phyloP scores from a whole-genome alignment of 2,329 filamentous ascomycete species.

The Colletotrichum godetiae region DNA sequence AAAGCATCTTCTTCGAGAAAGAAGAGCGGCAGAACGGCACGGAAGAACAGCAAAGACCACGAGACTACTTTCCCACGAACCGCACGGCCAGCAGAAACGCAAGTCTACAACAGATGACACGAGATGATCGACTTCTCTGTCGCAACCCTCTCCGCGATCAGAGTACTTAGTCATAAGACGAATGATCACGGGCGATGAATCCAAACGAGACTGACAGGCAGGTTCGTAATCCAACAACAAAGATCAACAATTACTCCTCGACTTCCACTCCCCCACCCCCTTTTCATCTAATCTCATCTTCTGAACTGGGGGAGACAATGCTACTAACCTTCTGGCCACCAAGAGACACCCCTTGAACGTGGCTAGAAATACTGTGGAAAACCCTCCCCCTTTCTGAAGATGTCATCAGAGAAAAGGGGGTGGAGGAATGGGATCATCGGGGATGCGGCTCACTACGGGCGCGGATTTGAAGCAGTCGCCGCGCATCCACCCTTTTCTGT shows the following conservation, averaged over 20 bases:
- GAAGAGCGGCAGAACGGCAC: conserved; percentile 34
- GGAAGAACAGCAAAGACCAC: not conserved
- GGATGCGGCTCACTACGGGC: conserved; percentile 86
- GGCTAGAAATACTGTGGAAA: not conserved
- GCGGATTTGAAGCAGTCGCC: conserved; percentile 68
- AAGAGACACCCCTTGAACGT: not conserved
- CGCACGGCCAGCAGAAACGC: conserved; percentile 37
- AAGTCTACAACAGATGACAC: not conserved
- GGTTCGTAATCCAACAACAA: conserved; percentile 50
- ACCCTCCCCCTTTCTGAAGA: not conserved
- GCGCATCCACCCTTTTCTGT: conserved; percentile 62
- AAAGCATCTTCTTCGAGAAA: conserved; percentile 1
- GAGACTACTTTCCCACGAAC: conserved; percentile 42
- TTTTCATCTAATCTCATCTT: not conserved
- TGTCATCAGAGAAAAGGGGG: not conserved
- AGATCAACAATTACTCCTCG: conserved; percentile 46
- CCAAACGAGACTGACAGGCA: conserved; percentile 40
- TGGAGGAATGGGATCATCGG: conserved; percentile 38
- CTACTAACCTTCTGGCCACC: not conserved
- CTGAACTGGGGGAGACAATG: not conserved
- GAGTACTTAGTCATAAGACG: conserved; percentile 25
- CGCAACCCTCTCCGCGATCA: not conserved
- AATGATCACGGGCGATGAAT: conserved; percentile 29
- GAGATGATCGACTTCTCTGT: not conserved
- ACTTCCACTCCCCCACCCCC: not conserved